A percentile compares a stretch with the other conserved stretches of the same genome.
Evolutionary conservation across 176 grass and related monocot genomes (phyloP).

Genomic region (Oryza australiensis): DNA sequence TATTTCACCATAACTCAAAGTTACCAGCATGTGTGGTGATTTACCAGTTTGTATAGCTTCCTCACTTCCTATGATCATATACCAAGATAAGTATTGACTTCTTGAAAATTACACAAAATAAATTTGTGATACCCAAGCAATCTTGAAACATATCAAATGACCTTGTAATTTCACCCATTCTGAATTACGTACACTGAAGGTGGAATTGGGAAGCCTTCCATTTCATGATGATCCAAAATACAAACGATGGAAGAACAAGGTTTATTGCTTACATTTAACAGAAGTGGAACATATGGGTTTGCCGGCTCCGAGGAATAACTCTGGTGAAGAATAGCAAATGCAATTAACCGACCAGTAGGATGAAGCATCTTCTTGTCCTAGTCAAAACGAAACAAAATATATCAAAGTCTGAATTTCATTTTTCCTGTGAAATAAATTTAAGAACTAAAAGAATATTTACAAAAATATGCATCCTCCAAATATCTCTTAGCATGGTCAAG

Average conservation of each 20-base stretch:
- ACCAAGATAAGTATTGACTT: neutral
- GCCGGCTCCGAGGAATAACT: conserved; percentile 58
- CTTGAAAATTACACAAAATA: neutral
- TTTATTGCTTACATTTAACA: conserved; percentile 66
- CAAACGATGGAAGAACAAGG: conserved; percentile 20
- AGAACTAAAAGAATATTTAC: neutral
- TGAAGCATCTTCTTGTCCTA: conserved; percentile 93
- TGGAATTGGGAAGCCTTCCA: neutral
- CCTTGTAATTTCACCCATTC: neutral
- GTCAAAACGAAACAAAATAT: conserved; percentile 26
- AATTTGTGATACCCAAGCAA: neutral
- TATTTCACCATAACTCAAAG: neutral
- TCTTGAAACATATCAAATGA: conserved; percentile 21
- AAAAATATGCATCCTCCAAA: conserved; percentile 2
- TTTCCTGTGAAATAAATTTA: neutral
- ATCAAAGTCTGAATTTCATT: conserved; percentile 17
- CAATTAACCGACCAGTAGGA: conserved; percentile 80
- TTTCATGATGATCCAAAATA: conserved; percentile 27
- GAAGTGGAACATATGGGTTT: conserved; percentile 83
- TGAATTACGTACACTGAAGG: neutral
- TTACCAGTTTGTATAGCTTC: neutral
- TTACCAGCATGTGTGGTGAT: neutral
- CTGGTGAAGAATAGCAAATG: conserved; percentile 90
- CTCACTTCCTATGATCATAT: neutral
- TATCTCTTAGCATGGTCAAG: neutral